Evolutionary conservation across 2,329 filamentous ascomycete genomes (phyloP), one percentile per base, ranked within the genome.

Genomic region (Neopestalotiopsis sp.): DNA sequence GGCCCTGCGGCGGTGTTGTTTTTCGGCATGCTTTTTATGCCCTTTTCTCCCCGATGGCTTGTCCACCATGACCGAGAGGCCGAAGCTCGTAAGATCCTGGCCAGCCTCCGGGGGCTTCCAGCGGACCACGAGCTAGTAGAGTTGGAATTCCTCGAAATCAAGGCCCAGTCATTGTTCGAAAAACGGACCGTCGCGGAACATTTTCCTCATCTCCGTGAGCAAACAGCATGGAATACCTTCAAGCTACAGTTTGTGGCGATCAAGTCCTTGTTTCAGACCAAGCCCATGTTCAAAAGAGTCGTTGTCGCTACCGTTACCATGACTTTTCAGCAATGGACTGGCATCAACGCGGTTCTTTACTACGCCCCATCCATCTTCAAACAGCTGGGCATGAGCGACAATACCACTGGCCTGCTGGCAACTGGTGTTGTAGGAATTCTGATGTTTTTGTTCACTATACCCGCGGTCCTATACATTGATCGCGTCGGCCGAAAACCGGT

Each of bases 61-160:
- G 81, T 92, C 9, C 89, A 94, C 77, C 75, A 79, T 67, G 75
- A 68, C 68, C 89, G 91, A 45, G 91, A 94, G 74, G 85, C 85
- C 0, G 92, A 95, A 76, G 91, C 91, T 0, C 87, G 88, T 17
- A 77, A 77, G 10, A 88, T 90, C 1, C 84, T 95, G 1, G 88
- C 91, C 0, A 83, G 77, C 64, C 87, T 95, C 2, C 89, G 93
- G 30, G 85, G 84, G 5, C 85, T 93, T 0, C 78, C 88, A 0
- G 76, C 81, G 17, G 86, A 91, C 71, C 86, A 94, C 75, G 89
- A 93, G 68, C 85, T 93, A 0, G 87, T 95, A 49, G 87, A 91
- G 71, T 84, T 94, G 1, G 93, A 95, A 75, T 94, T 92, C 75
- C 86, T 94, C n/a, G 93, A 95, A 77, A 95, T 95, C 81, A 93